Base-by-base conservation (phyloP, 1,284 basidiomycete species). In the Marasmius fiardii region DNA sequence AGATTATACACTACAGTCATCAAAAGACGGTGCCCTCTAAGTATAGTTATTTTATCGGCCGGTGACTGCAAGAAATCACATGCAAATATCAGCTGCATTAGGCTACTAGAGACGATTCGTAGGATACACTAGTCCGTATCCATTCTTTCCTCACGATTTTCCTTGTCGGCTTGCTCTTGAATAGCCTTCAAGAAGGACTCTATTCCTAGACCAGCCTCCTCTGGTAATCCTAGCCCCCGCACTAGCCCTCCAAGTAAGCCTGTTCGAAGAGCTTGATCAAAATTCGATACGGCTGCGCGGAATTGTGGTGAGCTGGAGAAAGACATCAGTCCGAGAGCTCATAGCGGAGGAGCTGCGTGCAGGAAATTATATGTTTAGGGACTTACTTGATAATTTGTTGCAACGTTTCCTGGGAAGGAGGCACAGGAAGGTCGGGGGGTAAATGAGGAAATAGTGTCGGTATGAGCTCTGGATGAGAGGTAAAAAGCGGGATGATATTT, bases 231-330 rank as follows among this genome's bases (percentile, higher is more conserved):
- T 4, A 93, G 72, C n/a, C 81, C 77, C 44, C 84, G 74, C 28
- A 92, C 88, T 6, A 92, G 73, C 1, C 78, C 81, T 10, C 86
- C 86, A 2, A 92, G 70, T 50, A 89, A 68, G 3, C 90, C 90
- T 0, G 90, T 92, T 48, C 84, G 77, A 45, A 93, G 74, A 12
- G 88, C 90, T 64, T 86, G 83, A 66, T 93, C 90, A 43, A 93
- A 80, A 63, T 79, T 87, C 2, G 79, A 71, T 14, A 92, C 88
- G 20, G 80, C 79, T 1, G 73, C 65, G 43, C 82, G 80, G 67
- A 87, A 86, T 55, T 82, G 85, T 0, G 81, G 78, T 7, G 80
- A 82, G 44, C 66, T 68, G 47, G 12, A 31, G 10, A 10, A 33
- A 37, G 34, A 44, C 50, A 26, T 48, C 43, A 51, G 50, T 44